Conservation (phyloP, 108 stramenopile genomes). For the Mediolabrus comicus region DNA sequence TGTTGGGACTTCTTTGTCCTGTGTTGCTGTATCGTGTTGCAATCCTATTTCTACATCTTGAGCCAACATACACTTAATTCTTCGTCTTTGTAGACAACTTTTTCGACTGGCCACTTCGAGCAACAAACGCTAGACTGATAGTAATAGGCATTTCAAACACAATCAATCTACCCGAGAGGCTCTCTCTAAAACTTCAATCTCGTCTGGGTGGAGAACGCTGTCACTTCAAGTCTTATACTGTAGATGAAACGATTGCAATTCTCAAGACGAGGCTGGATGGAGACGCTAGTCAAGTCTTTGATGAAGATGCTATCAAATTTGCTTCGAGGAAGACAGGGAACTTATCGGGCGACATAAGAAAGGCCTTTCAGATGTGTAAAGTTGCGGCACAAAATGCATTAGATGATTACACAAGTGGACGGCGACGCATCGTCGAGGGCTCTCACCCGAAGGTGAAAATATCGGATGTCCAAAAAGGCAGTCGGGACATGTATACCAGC, state of each 20-base stretch:
- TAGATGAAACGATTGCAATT: constrained; percentile 54
- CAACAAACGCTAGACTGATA: constrained; percentile 53
- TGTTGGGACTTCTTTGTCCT: too few species aligned
- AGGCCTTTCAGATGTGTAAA: constrained; percentile 90
- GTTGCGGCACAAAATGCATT: constrained; percentile 80
- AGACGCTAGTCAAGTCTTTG: constrained; percentile 12
- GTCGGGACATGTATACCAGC: constrained; percentile 54
- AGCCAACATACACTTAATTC: too few species aligned
- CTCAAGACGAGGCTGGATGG: constrained; percentile 53
- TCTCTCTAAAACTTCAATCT: constrained; percentile 81
- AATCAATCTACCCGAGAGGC: constrained; percentile 92
- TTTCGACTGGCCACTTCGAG: constrained; percentile 93
- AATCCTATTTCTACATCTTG: too few species aligned
- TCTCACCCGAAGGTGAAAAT: constrained; percentile 53
- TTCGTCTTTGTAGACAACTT: too few species aligned
- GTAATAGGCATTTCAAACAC: constrained; percentile 98
- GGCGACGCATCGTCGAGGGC: constrained; percentile 1
- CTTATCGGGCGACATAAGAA: constrained; percentile 90
- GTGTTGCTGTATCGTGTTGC: too few species aligned
- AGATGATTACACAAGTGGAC: constrained; percentile 31
- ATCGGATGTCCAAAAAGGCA: constrained; percentile 65
- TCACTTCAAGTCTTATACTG: constrained; percentile 64
- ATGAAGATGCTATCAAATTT: constrained; percentile 48
- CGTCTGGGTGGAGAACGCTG: constrained; percentile 67
- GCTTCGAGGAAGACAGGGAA: constrained; percentile 89